Percentiles rank a stretch among this genome's conserved stretches.
Evolutionary conservation across 176 grass and related monocot species (phyloP).

Genomic region (Rhynchospora pubera): DNA sequence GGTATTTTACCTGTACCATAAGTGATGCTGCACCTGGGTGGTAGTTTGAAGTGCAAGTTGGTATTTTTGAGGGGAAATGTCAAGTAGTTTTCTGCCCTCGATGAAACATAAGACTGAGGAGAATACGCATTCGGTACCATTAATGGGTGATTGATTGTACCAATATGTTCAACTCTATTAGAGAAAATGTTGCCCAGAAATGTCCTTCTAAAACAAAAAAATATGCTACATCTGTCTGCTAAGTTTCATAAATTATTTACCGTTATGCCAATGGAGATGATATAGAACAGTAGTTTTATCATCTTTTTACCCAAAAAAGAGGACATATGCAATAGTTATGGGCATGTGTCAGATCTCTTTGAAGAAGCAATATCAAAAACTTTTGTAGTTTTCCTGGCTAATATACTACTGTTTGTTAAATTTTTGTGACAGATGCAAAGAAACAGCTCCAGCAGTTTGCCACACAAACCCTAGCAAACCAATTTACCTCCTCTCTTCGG

Average conservation of each 20-base stretch:
- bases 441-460: conserved; percentile 85
- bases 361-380: not conserved
- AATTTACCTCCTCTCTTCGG: conserved; percentile 66
- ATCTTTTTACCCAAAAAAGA: not conserved
- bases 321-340: not conserved
- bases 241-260: not conserved
- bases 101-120: not conserved
- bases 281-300: not conserved
- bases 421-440: conserved; percentile 73
- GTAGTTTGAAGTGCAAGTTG: not conserved
- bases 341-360: not conserved
- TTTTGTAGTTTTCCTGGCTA: conserved; percentile 1
- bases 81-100: not conserved
- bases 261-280: not conserved
- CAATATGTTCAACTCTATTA: not conserved
- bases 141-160: not conserved
- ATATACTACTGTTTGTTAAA: conserved; percentile 3
- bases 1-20: conserved; percentile 30
- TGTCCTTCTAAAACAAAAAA: not conserved
- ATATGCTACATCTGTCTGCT: not conserved
- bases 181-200: not conserved
- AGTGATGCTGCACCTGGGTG: not conserved
- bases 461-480: conserved; percentile 59
- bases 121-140: not conserved
- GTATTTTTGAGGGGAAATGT: not conserved